Base-by-base conservation (phyloP, 306 rosid species). In the Vigna nakashimae region DNA sequence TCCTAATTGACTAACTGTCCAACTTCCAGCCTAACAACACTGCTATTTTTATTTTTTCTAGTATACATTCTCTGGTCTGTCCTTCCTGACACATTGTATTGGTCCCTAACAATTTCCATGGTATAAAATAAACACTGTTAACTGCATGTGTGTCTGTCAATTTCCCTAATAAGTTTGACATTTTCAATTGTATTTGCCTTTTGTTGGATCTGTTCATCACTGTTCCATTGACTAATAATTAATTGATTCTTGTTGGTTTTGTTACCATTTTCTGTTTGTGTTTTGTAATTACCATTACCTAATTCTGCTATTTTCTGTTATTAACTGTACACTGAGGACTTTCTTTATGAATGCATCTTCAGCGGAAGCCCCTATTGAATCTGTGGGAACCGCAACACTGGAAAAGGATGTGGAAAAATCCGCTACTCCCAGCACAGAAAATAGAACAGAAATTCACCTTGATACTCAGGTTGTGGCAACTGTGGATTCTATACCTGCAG, bases 381-480 rank as follows among this genome's bases (percentile, higher is more conserved):
- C 87, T 64, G 26, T 63, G 38, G 70, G 64, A 81, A 24, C 84
- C 66, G 5, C 65, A 71, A 78, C 79, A 38, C 74, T 75, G 40
- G 74, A 38, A 30, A 30, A 30, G 34, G 34, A 30, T 30, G 34
- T 4, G 5, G 34, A 30, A 70, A 79, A 77, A 74, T 60, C 77
- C 75, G 4, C 63, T 42, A 26, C 55, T 14, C 73, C 82, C 30
- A 9, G 58, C 26, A 60, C 26, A 38, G 66, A 57, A 63, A 82
- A 77, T 79, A 58, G 58, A 71, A 84, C 75, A 32, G 75, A 80
- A 80, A 52, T 24, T 26, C 78, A 71, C 56, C 28, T 67, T 63
- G 71, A 75, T 68, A 56, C 51, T 17, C 68, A 38, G 79, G 66
- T 57, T 63, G 58, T 81, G 59, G 70, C 81, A 63, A 65, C 87